phyloP scores from a whole-genome alignment of 306 rosid species.

The Carpinus viminea region DNA sequence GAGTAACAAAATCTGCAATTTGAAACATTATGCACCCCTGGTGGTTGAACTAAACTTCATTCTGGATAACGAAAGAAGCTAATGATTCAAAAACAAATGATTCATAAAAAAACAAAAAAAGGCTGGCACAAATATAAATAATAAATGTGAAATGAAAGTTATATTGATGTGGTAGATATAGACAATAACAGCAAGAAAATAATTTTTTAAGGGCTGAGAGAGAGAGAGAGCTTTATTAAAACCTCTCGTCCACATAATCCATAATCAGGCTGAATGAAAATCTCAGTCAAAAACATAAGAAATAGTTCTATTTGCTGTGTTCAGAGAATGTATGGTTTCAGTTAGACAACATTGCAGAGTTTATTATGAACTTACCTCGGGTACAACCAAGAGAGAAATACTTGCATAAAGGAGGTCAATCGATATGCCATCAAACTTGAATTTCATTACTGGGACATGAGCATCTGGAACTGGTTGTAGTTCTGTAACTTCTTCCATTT shows the following conservation, averaged over 20 bases:
- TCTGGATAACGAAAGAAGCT: not conserved
- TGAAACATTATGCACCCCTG: not conserved
- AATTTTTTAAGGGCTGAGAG: not conserved
- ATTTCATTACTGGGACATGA: constrained; percentile 94
- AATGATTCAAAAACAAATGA: not conserved
- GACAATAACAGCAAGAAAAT: not conserved
- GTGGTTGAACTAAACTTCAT: not conserved
- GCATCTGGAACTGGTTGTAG: constrained; percentile 89
- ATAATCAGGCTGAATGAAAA: not conserved
- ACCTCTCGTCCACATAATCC: not conserved
- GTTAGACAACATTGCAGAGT: not conserved
- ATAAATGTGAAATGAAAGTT: no score
- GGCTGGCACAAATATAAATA: no score
- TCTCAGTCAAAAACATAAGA: not conserved
- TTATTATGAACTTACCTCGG: constrained; percentile 55
- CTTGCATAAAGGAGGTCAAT: constrained; percentile 92
- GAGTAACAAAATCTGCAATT: not conserved
- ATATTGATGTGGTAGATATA: not conserved
- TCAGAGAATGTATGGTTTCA: not conserved
- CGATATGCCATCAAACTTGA: constrained; percentile 84
- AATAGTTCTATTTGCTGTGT: not conserved
- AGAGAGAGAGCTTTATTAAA: not conserved
- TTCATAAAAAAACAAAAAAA: no score
- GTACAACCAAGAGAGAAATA: constrained; percentile 74
- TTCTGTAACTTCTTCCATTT: constrained; percentile 73